These are phyloP conservation scores for Lithocarpus polystachyus DNA, from an alignment of 306 rosid species.

Conservation along the genomic window DNA sequence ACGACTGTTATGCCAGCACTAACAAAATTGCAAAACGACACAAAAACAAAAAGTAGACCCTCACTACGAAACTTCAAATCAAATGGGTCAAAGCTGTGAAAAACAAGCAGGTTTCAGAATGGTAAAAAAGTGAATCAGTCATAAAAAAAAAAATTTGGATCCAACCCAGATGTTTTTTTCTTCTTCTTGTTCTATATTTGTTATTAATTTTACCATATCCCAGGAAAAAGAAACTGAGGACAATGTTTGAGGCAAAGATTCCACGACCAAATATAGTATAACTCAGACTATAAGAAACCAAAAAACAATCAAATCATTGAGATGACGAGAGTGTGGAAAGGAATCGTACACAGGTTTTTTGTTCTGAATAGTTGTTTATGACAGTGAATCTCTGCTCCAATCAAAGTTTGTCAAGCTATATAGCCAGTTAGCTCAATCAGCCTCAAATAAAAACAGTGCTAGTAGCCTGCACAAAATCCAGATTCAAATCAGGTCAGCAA, in stretches of 20 bases:
- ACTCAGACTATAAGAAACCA: slow-evolving; percentile 28
- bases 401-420: no score
- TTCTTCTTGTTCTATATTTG: not conserved
- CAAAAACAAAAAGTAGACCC: slow-evolving; percentile 24
- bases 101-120: slow-evolving; percentile 34
- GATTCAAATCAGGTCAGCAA: not conserved
- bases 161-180: slow-evolving; percentile 41
- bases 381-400: not conserved
- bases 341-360: not conserved
- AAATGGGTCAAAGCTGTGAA: slow-evolving; percentile 43
- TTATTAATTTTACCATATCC: not conserved
- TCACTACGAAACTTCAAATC: slow-evolving; percentile 45
- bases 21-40: slow-evolving; percentile 28
- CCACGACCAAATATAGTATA: slow-evolving; percentile 33
- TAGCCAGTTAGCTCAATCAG: no score
- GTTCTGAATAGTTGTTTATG: not conserved
- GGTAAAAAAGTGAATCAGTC: slow-evolving; percentile 31
- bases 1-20: slow-evolving; percentile 16
- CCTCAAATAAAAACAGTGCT: not conserved
- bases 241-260: slow-evolving; percentile 32
- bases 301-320: slow-evolving; percentile 42
- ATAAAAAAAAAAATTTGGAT: slow-evolving; percentile 27
- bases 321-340: slow-evolving; percentile 11
- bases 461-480: not conserved
- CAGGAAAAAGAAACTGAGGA: slow-evolving; percentile 16